Base-by-base conservation (phyloP, 2,329 filamentous ascomycete species). In the Penicillium sclerotigenum region DNA sequence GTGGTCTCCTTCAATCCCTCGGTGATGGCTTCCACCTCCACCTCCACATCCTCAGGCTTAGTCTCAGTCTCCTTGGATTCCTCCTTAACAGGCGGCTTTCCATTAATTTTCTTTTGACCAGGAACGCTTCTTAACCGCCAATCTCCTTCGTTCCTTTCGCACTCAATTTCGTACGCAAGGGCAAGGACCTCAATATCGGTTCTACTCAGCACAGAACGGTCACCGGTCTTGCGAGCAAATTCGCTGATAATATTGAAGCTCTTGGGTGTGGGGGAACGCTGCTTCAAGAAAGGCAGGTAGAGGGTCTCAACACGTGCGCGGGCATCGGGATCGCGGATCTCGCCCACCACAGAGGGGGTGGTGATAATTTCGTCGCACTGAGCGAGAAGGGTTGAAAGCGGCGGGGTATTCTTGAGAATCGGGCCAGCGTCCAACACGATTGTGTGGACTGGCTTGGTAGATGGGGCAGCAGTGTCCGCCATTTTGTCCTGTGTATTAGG, bases 111-210 rank as follows among this genome's bases (percentile, higher is more conserved):
- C 73, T 91, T 92, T 72, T 96, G 91, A 0, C 87, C 88, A 0
- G 93, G 93, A 3, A 83, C 82, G 56, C 83, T 89, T 59, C 92
- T 82, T 72, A 97, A 69, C 57, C 92, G 83, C 88, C 90, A 96
- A 71, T 96, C 87, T 2, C 92, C 92, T n/a, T 87, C 85, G 71
- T 96, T 95, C 56, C 87, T 81, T 78, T 97, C 92, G 67, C 90
- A 89, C 67, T 97, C 93, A n/a, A 97, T 72, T 72, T 99, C 94
- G 72, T 97, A 97, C 1, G 91, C 89, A 54, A 99, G 79, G 9
- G 93, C 94, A 68, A 97, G 79, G 38, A 99, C 83, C 64, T 95
- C 89, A 58, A 97, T 79, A 85, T 99, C 94, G 1, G 91, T 89
- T 69, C 83, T 86, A 75, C 92, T 97, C 56, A 99, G 78, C 0